Base-by-base conservation (phyloP, 1,139 yeast species). In the Debaryomyces nepalensis region DNA sequence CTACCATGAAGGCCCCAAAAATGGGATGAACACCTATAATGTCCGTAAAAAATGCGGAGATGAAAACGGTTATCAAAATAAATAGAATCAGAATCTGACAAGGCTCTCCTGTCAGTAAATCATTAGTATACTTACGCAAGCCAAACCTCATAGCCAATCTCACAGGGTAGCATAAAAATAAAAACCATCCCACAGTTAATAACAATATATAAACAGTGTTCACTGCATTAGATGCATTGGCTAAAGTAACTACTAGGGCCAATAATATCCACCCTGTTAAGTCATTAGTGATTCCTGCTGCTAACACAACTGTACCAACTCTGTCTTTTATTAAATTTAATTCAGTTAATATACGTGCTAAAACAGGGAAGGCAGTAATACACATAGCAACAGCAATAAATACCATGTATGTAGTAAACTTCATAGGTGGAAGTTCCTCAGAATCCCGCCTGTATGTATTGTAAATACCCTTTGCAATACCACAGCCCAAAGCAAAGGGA, bases 331-430 rank as follows among this genome's bases (percentile, higher is more conserved):
- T 75, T 50, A 87, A 67, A 50, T 86, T 75, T 47, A 87, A 68
- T 57, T 85, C 93, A 3, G 89, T 82, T 48, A 87, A 65, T 31
- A 87, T 87, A 58, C 95, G 79, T 1, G 88, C 91, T 50, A 87
- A 67, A 5, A 87, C 95, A 0, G 95, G 95, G 62, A 87, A 82
- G 0, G 95, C 95, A 1, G 95, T 87, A 50, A 87, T 84, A 49
- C 91, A 81, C 70, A 85, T 74, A 2, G 95, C 91, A 14, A 84
- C 89, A 3, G 91, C 90, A 39, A 85, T 81, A 50, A 85, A 86
- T 11, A 84, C 84, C 82, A 83, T 80, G 52, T 76, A 85, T 0
- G 88, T 83, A n/a, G 89, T 82, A 57, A 84, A 85, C 43, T 79
- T 66, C 32, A 81, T 70, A 5, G 59, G 59, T 3, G 60, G 61